Base-by-base conservation (phyloP, 352 stramenopile genomes). In the Globisporangium nunn region DNA sequence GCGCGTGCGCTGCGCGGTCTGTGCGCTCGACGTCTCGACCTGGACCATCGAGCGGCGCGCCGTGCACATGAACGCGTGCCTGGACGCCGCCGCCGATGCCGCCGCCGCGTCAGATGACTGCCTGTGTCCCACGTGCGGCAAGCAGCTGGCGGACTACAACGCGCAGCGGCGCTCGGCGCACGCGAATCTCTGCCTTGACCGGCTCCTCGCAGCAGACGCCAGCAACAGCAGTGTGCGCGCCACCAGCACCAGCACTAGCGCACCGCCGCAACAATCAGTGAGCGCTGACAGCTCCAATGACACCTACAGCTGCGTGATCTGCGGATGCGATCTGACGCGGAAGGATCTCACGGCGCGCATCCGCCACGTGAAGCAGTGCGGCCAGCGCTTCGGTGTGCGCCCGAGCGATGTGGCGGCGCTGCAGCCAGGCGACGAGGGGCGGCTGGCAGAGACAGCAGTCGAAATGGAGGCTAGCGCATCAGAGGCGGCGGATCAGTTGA, bases 321-420 rank as follows among this genome's bases (percentile, higher is more conserved):
- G 85, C 57, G 71, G 82, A 6, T 45, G 74, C 17, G 52, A 78
- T 28, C 72, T 91, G 41, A 56, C 68, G 14, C 62, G 70, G 10
- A 66, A 70, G 18, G 58, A 67, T 5, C 29, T 88, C 6, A 65
- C 63, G 46, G 58, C 59, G 29, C 74, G 75, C n/a, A 90, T 91
- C 50, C 71, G 74, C n/a, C 85, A 95, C 52, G 67, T 90, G 44
- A 95, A 95, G 60, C 68, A 74, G 50, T 95, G 82, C 49, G 82
- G 77, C 0, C 67, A 82, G 47, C 76, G 74, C 55, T 88, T 87
- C 57, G 85, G 82, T 11, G 66, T 95, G 23, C 64, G 73, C 29
- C 62, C 81, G 49, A 66, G 52, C 45, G 73, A 87, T 54, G 56
- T 90, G 55, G 67, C 61, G 12, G 52, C 70, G 31, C 50, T 80